Conservation (phyloP, 2,329 filamentous ascomycete genomes). For the Didymella exigua region DNA sequence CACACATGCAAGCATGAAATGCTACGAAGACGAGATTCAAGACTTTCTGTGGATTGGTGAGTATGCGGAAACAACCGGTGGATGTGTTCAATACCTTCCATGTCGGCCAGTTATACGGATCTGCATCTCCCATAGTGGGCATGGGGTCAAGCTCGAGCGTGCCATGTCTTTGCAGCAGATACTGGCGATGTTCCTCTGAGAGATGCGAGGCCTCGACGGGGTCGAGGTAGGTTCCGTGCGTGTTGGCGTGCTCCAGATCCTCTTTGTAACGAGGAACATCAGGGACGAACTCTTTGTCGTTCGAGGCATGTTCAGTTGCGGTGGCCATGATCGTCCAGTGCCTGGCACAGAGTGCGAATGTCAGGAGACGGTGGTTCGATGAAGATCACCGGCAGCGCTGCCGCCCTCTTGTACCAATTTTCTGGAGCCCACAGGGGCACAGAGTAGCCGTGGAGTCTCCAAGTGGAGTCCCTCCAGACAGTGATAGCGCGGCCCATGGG, state of each 20-base stretch:
- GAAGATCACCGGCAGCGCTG: not conserved
- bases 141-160: conserved; percentile 61
- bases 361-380: conserved; percentile 9
- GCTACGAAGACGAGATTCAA: conserved; percentile 60
- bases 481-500: conserved; percentile 17
- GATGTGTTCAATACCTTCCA: conserved; percentile 51
- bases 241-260: conserved; percentile 34
- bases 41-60: conserved; percentile 51
- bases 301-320: conserved; percentile 2
- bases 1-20: conserved; percentile 63
- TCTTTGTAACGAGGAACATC: conserved; percentile 19
- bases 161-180: conserved; percentile 59
- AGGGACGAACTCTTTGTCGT: conserved; percentile 7
- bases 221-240: conserved; percentile 38
- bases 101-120: conserved; percentile 62
- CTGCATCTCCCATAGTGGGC: conserved; percentile 56
- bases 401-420: conserved; percentile 20
- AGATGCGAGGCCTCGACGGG: conserved; percentile 42
- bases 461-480: conserved; percentile 30
- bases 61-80: not conserved
- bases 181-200: conserved; percentile 55
- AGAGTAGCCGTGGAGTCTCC: conserved; percentile 6
- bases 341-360: not conserved
- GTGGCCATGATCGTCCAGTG: conserved; percentile 8
- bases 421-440: conserved; percentile 8